Conservation (phyloP, 2,329 filamentous ascomycete species). For the Penicillium sclerotigenum region DNA sequence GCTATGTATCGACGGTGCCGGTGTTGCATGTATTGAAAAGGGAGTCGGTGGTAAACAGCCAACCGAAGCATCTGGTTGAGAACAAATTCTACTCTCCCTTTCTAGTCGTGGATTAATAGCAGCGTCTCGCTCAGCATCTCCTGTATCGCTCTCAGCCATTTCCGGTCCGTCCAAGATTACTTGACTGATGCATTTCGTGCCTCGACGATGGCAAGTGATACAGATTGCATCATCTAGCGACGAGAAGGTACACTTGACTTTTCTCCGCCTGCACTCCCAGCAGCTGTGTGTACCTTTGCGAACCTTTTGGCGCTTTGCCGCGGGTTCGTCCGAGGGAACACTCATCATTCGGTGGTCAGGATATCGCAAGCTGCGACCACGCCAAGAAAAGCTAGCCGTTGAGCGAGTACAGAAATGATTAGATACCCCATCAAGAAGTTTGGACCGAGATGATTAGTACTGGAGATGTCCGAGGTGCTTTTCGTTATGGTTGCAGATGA, state of each 20-base stretch:
- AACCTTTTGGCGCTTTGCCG: slow-evolving; percentile 21
- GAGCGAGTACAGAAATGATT: not conserved
- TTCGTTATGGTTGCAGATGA: not conserved
- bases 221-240: slow-evolving; percentile 7
- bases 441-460: not conserved
- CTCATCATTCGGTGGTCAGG: not conserved
- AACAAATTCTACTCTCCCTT: not conserved
- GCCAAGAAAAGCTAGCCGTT: not conserved
- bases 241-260: slow-evolving; percentile 15
- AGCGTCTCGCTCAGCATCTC: not conserved
- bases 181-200: slow-evolving; percentile 10
- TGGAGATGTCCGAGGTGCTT: not conserved
- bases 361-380: not conserved
- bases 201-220: not conserved
- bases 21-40: not conserved
- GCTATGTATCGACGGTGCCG: not conserved
- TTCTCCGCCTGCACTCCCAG: slow-evolving; percentile 6
- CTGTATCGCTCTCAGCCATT: not conserved
- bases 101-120: not conserved
- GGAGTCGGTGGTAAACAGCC: not conserved
- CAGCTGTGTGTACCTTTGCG: slow-evolving; percentile 29
- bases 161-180: not conserved
- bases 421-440: not conserved
- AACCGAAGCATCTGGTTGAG: not conserved
- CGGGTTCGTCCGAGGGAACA: not conserved